Base-by-base conservation (phyloP, 495 filamentous ascomycete genomes). In the Rhypophila decipiens region DNA sequence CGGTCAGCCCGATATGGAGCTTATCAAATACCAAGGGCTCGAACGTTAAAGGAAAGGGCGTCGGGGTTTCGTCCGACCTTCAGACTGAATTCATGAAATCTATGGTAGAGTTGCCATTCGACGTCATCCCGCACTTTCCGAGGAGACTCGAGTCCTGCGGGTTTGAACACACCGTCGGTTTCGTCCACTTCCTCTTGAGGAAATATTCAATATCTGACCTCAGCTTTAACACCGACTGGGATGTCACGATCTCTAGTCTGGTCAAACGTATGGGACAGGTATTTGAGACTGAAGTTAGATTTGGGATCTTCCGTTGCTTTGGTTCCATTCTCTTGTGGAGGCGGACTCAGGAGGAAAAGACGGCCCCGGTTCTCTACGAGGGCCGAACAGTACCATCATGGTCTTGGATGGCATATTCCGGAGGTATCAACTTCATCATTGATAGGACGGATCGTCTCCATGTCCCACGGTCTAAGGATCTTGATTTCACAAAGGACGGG, bases 361-460 rank as follows among this genome's bases (percentile, higher is more conserved):
- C 15, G 17, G 3, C 41, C n/a, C 40, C 24, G 23, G 45, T 50
- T 45, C 11, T 13, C 20, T 50, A 50, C 34, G 34, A 20, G 2
- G 18, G 33, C 22, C 48, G 46, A 48, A 31, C 40, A 27, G 40
- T 50, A 24, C 48, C 48, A 45, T 50, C 48, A 31, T 50, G 48
- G 48, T 50, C 48, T 31, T 50, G 48, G 48, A 50, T 50, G 48
- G 48, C 48, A 44, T 50, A 50, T 39, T 10, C 40, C 23, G 41
- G 48, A 39, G 41, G 41, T 29, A 50, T 50, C 33, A 36, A 33
- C 23, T 50, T 50, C 37, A 21, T 50, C 41, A 2, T 21, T 13
- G 29, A 38, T 20, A 13, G 15, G 22, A 23, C 12, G n/a, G 4
- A 9, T 12, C 2, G 38, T 37, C n/a, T 36, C 19, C 8, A 7